Evolutionary conservation across 345 rosid genomes (phyloP).

Genomic region (Erysimum cheiranthoides): DNA sequence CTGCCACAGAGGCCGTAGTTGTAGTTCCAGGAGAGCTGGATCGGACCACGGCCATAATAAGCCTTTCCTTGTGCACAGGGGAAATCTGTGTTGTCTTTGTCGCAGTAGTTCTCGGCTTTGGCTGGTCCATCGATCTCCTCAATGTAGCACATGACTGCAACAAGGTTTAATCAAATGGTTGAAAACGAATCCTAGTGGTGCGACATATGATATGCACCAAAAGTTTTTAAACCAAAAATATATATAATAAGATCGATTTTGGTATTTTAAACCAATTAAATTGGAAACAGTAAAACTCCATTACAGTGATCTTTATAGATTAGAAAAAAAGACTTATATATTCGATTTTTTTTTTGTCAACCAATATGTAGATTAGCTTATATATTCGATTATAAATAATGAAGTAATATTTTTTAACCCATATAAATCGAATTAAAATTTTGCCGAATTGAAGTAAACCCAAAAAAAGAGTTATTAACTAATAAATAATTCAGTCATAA

Average conservation of each 20-base stretch:
- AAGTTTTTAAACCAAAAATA: background rate
- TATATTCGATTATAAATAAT: no score
- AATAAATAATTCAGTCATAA: background rate
- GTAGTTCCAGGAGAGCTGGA: slow-evolving; percentile 64
- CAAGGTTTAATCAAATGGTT: slow-evolving; percentile 6
- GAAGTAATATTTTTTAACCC: background rate
- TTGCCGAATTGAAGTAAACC: no score
- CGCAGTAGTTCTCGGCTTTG: slow-evolving; percentile 48
- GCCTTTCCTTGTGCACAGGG: slow-evolving; percentile 58
- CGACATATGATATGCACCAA: background rate
- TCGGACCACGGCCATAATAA: slow-evolving; percentile 71
- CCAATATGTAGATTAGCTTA: no score
- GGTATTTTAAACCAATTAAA: background rate
- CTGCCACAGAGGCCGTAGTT: slow-evolving; percentile 69
- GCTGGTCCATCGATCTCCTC: slow-evolving; percentile 61
- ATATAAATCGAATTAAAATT: background rate
- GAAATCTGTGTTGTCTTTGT: slow-evolving; percentile 44
- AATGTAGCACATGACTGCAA: slow-evolving; percentile 58
- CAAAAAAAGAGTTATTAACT: no score
- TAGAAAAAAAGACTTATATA: no score
- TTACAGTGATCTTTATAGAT: background rate
- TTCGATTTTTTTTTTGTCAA: no score
- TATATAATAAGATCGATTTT: background rate
- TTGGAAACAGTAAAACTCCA: background rate
- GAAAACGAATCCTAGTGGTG: background rate